Base-by-base conservation (phyloP, 73 alveolate genomes). In the Blepharisma japonicum region DNA sequence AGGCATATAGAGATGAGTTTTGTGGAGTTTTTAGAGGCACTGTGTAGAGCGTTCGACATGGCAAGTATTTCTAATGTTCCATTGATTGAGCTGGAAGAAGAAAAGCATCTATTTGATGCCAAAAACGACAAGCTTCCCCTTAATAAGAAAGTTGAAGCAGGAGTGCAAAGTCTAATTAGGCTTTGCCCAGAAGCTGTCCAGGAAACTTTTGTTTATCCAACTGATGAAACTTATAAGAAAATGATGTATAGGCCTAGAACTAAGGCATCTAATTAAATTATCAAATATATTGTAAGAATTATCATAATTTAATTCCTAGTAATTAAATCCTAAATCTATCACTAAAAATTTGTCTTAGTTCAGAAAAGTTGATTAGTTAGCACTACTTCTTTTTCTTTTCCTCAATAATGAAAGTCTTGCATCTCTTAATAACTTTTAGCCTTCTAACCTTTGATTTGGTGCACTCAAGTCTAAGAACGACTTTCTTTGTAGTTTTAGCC, bases 401-500 rank as follows among this genome's bases (percentile, higher is more conserved):
- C 55, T 96, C 98, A 77, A 94, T 89, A 68, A 92, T 95, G 86
- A 94, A 92, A 50, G 99, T 90, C 91, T 94, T 94, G 89, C 99
- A 94, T 80, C 99, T 90, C 94, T 92, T 92, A 77, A 95, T 90
- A 71, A 85, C 89, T 77, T 77, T 61, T 45, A 88, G 79, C 82
- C 97, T 90, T 83, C 91, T 90, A 71, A 89, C 89, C 92, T 95
- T 95, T 88, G 97, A 92, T 74, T 78, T 87, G 42, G 92, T 74
- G 88, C 99, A 95, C 83, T 92, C 99, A 71, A 92, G 89, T 82
- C 97, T 85, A 68, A 51, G 27, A n/a, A 7, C 94, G 80, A 94
- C 94, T 89, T 94, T 94, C 92, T 94, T 94, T 45, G 99, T 94
- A 77, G 96, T 87, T 96, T 94, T 94, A 46, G 99, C 97, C 91